Percentiles rank a stretch among this genome's conserved stretches.
Evolutionary conservation across 1,284 basidiomycete genomes (phyloP).

Genomic region (Mycena citricolor): DNA sequence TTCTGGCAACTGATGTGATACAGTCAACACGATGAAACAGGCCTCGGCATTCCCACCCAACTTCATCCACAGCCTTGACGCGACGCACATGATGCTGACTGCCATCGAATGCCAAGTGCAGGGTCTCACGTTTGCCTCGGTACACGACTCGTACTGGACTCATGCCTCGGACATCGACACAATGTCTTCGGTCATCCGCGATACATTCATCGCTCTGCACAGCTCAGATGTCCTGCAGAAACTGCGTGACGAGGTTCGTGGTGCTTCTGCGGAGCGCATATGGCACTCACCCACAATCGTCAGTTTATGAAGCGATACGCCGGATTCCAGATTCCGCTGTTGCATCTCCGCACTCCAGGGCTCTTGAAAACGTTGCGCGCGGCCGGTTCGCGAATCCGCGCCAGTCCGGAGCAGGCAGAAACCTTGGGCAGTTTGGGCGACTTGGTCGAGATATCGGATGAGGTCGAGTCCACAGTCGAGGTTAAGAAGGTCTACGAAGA

Average conservation of each 20-base stretch:
- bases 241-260: slow-evolving; percentile 58
- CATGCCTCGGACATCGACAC: slow-evolving; percentile 87
- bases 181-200: slow-evolving; percentile 89
- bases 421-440: slow-evolving; percentile 32
- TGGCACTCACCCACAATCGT: too few relatives aligned
- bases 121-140: slow-evolving; percentile 86
- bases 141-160: slow-evolving; percentile 99
- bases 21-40: slow-evolving; percentile 86
- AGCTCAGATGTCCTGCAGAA: slow-evolving; percentile 77
- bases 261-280: background rate
- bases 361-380: slow-evolving; percentile 39
- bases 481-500: slow-evolving; percentile 26
- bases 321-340: slow-evolving; percentile 71
- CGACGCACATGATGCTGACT: slow-evolving; percentile 98
- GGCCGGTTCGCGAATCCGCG: slow-evolving; percentile 45
- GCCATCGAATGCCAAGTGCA: slow-evolving; percentile 86
- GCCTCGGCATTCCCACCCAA: slow-evolving; percentile 98
- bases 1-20: slow-evolving; percentile 4
- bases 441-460: slow-evolving; percentile 34
- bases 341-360: slow-evolving; percentile 40
- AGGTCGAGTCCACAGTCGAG: slow-evolving; percentile 25
- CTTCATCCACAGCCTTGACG: slow-evolving; percentile 97
- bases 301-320: slow-evolving; percentile 82
- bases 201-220: slow-evolving; percentile 93
- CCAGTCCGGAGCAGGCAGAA: slow-evolving; percentile 40